phyloP scores from a whole-genome alignment of 257 asterid species.

The Paulownia fortunei region DNA sequence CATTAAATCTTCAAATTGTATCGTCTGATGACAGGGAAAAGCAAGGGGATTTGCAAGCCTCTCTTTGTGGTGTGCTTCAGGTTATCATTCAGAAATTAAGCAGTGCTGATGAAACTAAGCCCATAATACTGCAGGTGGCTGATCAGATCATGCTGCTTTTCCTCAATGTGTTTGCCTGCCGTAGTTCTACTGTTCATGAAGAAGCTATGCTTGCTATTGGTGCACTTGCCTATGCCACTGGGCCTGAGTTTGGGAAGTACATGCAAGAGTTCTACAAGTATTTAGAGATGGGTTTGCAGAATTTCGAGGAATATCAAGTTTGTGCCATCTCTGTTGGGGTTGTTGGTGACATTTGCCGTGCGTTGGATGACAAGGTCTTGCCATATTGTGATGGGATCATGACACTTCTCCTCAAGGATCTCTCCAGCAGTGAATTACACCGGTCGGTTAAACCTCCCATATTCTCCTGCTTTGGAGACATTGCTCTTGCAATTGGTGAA shows the following conservation, averaged over 20 bases:
- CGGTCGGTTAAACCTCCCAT: constrained; percentile 89
- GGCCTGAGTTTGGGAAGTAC: constrained; percentile 70
- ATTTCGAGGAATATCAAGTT: constrained; percentile 85
- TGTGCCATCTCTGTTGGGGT: constrained; percentile 91
- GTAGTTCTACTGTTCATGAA: constrained; percentile 83
- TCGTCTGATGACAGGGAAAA: constrained; percentile 86
- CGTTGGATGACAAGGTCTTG: constrained; percentile 74
- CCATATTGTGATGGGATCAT: constrained; percentile 84
- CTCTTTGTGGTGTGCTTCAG: constrained; percentile 87
- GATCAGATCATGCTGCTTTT: constrained; percentile 77
- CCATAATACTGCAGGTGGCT: constrained; percentile 66
- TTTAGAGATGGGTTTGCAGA: constrained; percentile 88
- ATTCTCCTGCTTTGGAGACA: constrained; percentile 87
- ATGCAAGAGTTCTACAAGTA: constrained; percentile 78
- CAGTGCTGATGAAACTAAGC: constrained; percentile 63
- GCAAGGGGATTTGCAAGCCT: constrained; percentile 87
- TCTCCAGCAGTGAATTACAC: constrained; percentile 68
- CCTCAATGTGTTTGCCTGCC: constrained; percentile 81
- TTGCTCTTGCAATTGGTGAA: constrained; percentile 84
- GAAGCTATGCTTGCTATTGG: constrained; percentile 97
- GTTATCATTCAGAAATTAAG: constrained; percentile 82
- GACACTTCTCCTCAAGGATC: constrained; percentile 75
- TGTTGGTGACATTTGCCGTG: constrained; percentile 85
- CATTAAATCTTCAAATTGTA: constrained; percentile 56
- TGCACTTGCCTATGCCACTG: constrained; percentile 79